phyloP scores from a whole-genome alignment of 2,329 filamentous ascomycete species.

The Apiospora sp. region DNA sequence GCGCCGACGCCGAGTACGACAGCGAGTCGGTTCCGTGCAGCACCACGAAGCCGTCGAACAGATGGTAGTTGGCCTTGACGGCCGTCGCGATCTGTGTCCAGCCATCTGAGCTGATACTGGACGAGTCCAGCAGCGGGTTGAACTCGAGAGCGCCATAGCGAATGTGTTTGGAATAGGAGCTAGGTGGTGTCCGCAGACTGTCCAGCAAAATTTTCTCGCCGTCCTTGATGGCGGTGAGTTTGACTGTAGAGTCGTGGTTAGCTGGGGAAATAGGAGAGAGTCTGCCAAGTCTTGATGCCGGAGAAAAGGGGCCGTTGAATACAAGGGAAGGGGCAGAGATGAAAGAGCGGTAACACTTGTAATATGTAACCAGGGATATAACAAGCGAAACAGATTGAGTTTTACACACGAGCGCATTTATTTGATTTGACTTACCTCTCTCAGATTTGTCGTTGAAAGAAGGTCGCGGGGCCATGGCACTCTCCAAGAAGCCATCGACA shows the following conservation, averaged over 20 bases:
- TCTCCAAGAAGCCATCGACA: slow-evolving; percentile 80
- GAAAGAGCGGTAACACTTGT: background rate
- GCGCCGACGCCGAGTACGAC: slow-evolving; percentile 86
- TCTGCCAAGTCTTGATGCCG: background rate
- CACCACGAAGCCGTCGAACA: slow-evolving; percentile 91
- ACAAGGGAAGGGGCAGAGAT: too few relatives aligned
- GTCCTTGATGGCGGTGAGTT: slow-evolving; percentile 59
- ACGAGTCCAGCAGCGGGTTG: slow-evolving; percentile 84
- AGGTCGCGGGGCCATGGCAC: slow-evolving; percentile 81
- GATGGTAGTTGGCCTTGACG: slow-evolving; percentile 84
- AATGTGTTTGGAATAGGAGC: slow-evolving; percentile 81
- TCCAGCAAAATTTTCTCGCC: slow-evolving; percentile 62
- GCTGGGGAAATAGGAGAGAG: background rate
- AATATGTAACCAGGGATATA: background rate
- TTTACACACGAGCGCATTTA: background rate
- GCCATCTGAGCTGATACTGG: slow-evolving; percentile 84
- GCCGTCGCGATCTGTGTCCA: slow-evolving; percentile 85
- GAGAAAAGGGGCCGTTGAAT: background rate
- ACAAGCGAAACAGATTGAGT: background rate
- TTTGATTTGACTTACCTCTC: slow-evolving; percentile 43
- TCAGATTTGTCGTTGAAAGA: slow-evolving; percentile 83
- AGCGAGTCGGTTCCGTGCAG: slow-evolving; percentile 91
- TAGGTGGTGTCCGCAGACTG: slow-evolving; percentile 80
- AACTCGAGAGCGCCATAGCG: slow-evolving; percentile 89
- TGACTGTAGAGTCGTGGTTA: slow-evolving; percentile 43